phyloP scores from a whole-genome alignment of 495 filamentous ascomycete genomes.

The Lophiostoma macrostomum region DNA sequence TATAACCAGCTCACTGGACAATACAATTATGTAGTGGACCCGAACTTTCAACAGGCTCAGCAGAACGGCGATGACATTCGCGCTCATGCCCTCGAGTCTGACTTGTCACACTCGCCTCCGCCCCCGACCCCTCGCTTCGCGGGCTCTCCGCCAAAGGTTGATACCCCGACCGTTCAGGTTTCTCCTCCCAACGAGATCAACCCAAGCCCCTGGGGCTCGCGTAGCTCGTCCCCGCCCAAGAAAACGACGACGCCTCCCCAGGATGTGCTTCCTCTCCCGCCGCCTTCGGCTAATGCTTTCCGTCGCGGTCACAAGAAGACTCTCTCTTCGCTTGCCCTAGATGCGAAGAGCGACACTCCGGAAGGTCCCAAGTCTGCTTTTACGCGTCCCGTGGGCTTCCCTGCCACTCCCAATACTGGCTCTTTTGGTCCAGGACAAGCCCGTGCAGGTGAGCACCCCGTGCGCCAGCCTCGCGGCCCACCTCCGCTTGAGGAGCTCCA shows the following conservation, averaged over 20 bases:
- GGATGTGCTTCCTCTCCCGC: slow-evolving; percentile 70
- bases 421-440: slow-evolving; percentile 92
- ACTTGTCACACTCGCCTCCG: slow-evolving; percentile 38
- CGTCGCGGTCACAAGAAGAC: slow-evolving; percentile 87
- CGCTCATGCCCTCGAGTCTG: slow-evolving; percentile 43
- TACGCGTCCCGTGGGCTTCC: slow-evolving; percentile 55
- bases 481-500: slow-evolving; percentile 89
- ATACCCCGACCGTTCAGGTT: slow-evolving; percentile 62
- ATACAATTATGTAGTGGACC: slow-evolving; percentile 68
- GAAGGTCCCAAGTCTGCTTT: slow-evolving; percentile 69
- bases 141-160: slow-evolving; percentile 31
- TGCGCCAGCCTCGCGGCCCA: slow-evolving; percentile 89
- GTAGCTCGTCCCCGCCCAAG: slow-evolving; percentile 69
- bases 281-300: slow-evolving; percentile 79
- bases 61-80: slow-evolving; percentile 31
- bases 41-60: slow-evolving; percentile 37
- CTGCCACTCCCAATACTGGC: slow-evolving; percentile 75
- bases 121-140: slow-evolving; percentile 37
- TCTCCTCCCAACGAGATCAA: slow-evolving; percentile 68
- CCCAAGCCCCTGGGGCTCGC: slow-evolving; percentile 48
- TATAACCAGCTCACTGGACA: slow-evolving; percentile 82
- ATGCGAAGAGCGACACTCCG: slow-evolving; percentile 51
- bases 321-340: slow-evolving; percentile 69
- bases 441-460: slow-evolving; percentile 90
- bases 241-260: slow-evolving; percentile 58